Evolutionary conservation across 345 rosid species (phyloP), one percentile per base, ranked within the genome.

Genomic region (Linum usitatissimum): DNA sequence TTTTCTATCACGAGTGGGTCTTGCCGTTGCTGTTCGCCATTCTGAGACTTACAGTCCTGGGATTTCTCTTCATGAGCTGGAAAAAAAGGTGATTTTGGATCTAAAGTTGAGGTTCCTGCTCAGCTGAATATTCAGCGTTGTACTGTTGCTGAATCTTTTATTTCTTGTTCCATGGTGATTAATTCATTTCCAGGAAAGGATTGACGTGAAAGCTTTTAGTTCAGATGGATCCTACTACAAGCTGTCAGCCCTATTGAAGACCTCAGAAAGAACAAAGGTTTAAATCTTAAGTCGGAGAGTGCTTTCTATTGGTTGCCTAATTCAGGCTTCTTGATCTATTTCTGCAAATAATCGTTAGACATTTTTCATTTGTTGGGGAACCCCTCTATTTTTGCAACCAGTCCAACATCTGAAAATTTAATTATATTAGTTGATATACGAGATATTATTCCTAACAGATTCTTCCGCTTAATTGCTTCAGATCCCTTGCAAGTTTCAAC

Each of bases 221-320:
- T 82, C 91, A 42, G 94, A 93, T 68, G 86, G 84, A 68, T 83
- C 83, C 34, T 93, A 93, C 78, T 86, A 82, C 82, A 90, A 75
- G 80, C 87, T 93, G 74, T 87, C 99, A 53, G 96, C 94, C 66
- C 66, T 78, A 48, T 65, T 93, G 72, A 87, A 87, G 94, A 86
- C 96, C 67, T 87, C 91, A 12, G 95, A 90, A 71, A 83, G 97
- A 80, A 93, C 99, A 64, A 93, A 93, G 99, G 99, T 93, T 53
- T 69, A 63, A 31, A 57, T 64, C 69, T 42, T 61, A 61, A 53
- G 68, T 59, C 56, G 54, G 63, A 23, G 20, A 40, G 55, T 23
- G 14, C 60, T 34, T 18, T 34, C 38, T 34, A 63, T 17, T 30
- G 59, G 23, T 28, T 18, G 59, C 23, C 8, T 10, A 9, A 55